These are phyloP conservation scores for Populus davidiana DNA, from an alignment of 345 rosid genomes.

Conservation along the genomic window DNA sequence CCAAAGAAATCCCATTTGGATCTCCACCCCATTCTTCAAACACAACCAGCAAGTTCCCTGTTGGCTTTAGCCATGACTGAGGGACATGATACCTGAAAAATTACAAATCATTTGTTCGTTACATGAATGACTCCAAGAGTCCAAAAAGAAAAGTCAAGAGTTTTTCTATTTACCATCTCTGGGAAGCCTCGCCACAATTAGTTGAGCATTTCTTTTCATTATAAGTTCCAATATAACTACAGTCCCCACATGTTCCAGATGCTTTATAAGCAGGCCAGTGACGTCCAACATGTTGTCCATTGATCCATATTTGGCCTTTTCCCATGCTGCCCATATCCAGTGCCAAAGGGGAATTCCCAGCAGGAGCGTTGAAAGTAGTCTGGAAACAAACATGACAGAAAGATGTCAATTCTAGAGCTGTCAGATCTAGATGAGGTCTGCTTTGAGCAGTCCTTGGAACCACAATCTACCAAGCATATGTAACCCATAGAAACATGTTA, in stretches of 20 bases:
- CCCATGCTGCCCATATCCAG: slow-evolving; percentile 94
- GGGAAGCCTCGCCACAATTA: slow-evolving; percentile 94
- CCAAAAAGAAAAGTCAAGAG: not conserved
- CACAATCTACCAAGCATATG: not conserved
- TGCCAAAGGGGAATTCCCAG: slow-evolving; percentile 79
- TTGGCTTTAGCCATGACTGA: slow-evolving; percentile 84
- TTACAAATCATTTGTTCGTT: not conserved
- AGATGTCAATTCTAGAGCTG: slow-evolving; percentile 6
- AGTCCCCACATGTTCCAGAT: slow-evolving; percentile 59
- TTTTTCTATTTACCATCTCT: slow-evolving; percentile 62
- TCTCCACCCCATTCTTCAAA: slow-evolving; percentile 99
- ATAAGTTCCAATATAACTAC: slow-evolving; percentile 71
- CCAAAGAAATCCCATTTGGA: slow-evolving; percentile 78
- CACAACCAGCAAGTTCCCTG: slow-evolving; percentile 82
- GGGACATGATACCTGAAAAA: slow-evolving; percentile 86
- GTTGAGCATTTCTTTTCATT: slow-evolving; percentile 71
- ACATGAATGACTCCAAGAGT: not conserved
- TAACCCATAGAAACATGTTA: not conserved
- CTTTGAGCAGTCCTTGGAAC: not conserved
- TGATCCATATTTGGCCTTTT: slow-evolving; percentile 97
- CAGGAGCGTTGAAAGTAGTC: slow-evolving; percentile 88
- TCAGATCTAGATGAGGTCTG: not conserved
- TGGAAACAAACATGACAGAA: slow-evolving; percentile 26
- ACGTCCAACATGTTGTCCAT: slow-evolving; percentile 86
- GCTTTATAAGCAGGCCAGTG: slow-evolving; percentile 95